Evolutionary conservation across 139 green algal species (phyloP).

Genomic region (Bryopsis sp.): DNA sequence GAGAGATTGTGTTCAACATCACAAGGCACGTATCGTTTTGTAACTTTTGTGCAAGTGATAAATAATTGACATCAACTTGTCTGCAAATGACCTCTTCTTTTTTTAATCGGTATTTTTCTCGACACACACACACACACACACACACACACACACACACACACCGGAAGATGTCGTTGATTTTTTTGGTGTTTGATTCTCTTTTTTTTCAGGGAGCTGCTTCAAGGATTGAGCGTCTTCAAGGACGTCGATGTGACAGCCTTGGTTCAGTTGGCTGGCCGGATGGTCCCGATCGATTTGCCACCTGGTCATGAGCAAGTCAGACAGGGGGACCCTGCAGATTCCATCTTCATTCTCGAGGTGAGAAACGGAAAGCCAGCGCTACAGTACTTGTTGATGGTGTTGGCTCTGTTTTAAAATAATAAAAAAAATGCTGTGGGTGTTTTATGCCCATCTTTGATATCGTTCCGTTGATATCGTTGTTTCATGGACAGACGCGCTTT

Average conservation of each 20-base stretch:
- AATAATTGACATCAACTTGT: too few species aligned
- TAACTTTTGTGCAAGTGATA: too few species aligned
- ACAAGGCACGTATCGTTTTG: slow-evolving; percentile 6
- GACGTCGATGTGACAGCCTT: background rate
- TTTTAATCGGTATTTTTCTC: too few species aligned
- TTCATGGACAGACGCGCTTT: background rate
- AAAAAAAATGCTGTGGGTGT: background rate
- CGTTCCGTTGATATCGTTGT: background rate
- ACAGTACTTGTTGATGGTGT: background rate
- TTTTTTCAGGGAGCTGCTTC: background rate
- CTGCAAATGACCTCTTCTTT: too few species aligned
- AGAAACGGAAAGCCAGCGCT: background rate
- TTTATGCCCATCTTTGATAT: background rate
- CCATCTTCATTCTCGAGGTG: slow-evolving; percentile 18
- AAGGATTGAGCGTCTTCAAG: background rate
- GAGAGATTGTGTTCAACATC: slow-evolving; percentile 9
- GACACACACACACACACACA: too few species aligned
- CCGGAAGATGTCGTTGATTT: too few species aligned
- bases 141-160: too few species aligned
- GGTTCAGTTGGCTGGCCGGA: background rate
- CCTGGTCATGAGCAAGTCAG: slow-evolving; percentile 12
- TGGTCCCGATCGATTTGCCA: background rate
- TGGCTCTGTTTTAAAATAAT: background rate
- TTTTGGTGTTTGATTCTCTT: background rate
- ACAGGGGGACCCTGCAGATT: slow-evolving; percentile 11